Evolutionary conservation across 805 yeast genomes (phyloP), one percentile per base, ranked within the genome.

Genomic region (Pichia sporocuriosa): DNA sequence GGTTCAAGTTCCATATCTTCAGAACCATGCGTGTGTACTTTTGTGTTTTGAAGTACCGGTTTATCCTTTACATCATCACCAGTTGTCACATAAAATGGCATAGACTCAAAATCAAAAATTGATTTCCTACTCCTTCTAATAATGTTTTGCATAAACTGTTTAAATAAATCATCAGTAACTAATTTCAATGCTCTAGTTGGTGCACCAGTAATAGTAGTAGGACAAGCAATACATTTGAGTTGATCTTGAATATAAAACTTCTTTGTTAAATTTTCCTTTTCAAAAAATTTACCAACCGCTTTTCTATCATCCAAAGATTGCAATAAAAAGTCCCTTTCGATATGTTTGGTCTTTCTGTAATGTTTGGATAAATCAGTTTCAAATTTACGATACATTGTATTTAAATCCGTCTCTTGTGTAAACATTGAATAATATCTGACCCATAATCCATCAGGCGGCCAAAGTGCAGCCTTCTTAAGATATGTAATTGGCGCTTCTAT

Each of bases 381-480:
- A 48, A 84, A 73, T 20, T 69, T 66, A 16, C 63, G 52, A 33
- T 81, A 65, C 33, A 83, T 65, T 5, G 66, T 59, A 22, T 63
- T 59, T 19, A 79, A 62, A 1, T 70, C 63, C 1, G 75, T 68
- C 2, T 69, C 65, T 3, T 70, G 63, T 3, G 84, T 75, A 49
- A 79, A 77, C 52, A 76, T 73, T 9, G 82, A 70, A 52, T 82
- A 73, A 51, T 81, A 78, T 37, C 72, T 73, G 2, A 75, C 70
- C 75, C 93, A 77, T n/a, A 84, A 63, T 19, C 73, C 71, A 46
- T 75, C 79, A 1, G 88, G 79, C 1, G 97, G 96, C 83, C 89
- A 82, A n/a, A 85, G 60, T 10, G 75, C 70, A 0, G 95, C 96
- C 31, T 70, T 69, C 2, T 61, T 51, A 6, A 89, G 59, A 40